These are phyloP conservation scores for Macadamia tetraphylla DNA, from an alignment of 164 flowering plant genomes.

Conservation along the genomic window DNA sequence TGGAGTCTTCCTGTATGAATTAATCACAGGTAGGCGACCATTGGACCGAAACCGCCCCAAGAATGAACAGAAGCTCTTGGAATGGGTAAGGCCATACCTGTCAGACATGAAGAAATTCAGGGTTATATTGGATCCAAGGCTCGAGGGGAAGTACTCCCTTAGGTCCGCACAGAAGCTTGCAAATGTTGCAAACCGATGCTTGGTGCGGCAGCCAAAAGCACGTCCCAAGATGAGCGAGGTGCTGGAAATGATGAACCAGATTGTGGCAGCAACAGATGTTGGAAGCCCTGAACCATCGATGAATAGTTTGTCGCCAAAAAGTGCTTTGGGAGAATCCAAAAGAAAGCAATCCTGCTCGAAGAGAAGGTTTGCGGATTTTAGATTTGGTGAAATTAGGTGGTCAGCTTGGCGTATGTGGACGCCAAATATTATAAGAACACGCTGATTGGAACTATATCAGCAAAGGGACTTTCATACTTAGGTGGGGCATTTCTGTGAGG, in stretches of 20 bases:
- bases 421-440: slow-evolving; percentile 13
- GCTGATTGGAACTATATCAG: slow-evolving; percentile 6
- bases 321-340: slow-evolving; percentile 14
- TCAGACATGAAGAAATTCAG: slow-evolving; percentile 54
- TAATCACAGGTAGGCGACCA: slow-evolving; percentile 82
- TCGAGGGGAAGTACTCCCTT: slow-evolving; percentile 44
- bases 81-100: slow-evolving; percentile 75
- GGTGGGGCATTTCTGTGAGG: background rate
- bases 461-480: background rate
- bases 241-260: slow-evolving; percentile 49
- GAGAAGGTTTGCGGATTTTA: slow-evolving; percentile 18
- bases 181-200: slow-evolving; percentile 68
- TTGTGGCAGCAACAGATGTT: slow-evolving; percentile 32
- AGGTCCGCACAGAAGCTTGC: slow-evolving; percentile 71
- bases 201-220: slow-evolving; percentile 45
- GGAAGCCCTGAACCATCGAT: slow-evolving; percentile 29
- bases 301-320: slow-evolving; percentile 15
- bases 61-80: slow-evolving; percentile 71
- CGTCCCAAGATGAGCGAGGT: slow-evolving; percentile 90
- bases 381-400: slow-evolving; percentile 12
- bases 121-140: slow-evolving; percentile 70
- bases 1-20: slow-evolving; percentile 88
- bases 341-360: slow-evolving; percentile 17
- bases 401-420: slow-evolving; percentile 20
- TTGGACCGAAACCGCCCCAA: slow-evolving; percentile 71